These are phyloP conservation scores for Neofusicoccum umdonicola DNA, from an alignment of 2,329 filamentous ascomycete species.

Conservation along the genomic window DNA sequence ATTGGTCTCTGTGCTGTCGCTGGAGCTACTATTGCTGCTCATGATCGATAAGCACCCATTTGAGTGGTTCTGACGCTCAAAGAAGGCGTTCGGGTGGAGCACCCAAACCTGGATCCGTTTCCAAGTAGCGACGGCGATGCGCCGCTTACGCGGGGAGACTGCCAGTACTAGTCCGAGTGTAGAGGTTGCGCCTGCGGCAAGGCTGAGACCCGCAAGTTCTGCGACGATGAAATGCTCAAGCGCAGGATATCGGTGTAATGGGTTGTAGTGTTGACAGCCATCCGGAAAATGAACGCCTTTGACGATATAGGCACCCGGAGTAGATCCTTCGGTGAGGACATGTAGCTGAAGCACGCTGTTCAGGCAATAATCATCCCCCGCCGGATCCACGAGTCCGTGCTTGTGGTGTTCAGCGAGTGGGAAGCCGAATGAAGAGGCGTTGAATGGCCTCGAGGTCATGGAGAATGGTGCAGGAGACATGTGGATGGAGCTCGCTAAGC, in stretches of 20 bases:
- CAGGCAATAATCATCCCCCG: not conserved
- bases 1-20: not conserved
- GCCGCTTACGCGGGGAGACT: constrained; percentile 21
- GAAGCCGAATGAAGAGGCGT: not conserved
- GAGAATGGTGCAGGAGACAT: not conserved
- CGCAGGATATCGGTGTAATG: not conserved
- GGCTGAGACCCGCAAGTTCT: constrained; percentile 20
- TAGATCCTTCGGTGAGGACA: constrained; percentile 4
- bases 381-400: not conserved
- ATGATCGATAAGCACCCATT: not conserved
- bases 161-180: constrained; percentile 24
- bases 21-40: not conserved
- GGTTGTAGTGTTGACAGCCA: constrained; percentile 19
- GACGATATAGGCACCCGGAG: constrained; percentile 23
- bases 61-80: constrained; percentile 19
- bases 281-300: constrained; percentile 22
- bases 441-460: not conserved
- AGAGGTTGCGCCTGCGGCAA: constrained; percentile 20
- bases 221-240: constrained; percentile 24
- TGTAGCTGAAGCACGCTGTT: constrained; percentile 19
- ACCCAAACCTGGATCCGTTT: constrained; percentile 24
- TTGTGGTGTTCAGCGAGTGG: constrained; percentile 1
- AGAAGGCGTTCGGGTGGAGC: constrained; percentile 24
- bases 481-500: not conserved
- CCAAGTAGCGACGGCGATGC: constrained; percentile 27